phyloP scores from a whole-genome alignment of 108 stramenopile species.

The Stephanodiscus triporus region DNA sequence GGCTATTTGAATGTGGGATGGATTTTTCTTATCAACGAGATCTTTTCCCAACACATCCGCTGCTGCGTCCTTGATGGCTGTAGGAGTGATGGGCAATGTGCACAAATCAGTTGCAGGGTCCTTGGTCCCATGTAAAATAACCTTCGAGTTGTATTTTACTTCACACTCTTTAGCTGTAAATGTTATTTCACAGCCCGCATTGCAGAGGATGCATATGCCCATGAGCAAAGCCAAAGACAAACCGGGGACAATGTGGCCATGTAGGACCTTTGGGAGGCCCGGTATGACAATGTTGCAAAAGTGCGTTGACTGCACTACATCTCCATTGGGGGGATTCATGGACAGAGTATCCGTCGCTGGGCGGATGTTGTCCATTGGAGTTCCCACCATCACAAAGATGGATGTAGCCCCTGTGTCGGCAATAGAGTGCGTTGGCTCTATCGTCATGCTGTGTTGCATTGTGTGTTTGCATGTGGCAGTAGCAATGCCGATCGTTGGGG shows the following conservation, averaged over 20 bases:
- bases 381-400: slow-evolving; percentile 9
- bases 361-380: background rate
- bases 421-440: background rate
- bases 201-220: slow-evolving; percentile 1
- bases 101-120: slow-evolving; percentile 20
- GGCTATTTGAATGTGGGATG: too few species aligned
- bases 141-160: slow-evolving; percentile 8
- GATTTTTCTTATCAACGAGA: too few species aligned
- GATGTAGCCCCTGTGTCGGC: slow-evolving; percentile 26
- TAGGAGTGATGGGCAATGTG: slow-evolving; percentile 12
- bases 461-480: too few species aligned
- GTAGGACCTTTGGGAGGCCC: background rate
- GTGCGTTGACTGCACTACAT: slow-evolving; percentile 25
- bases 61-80: background rate
- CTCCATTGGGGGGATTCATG: slow-evolving; percentile 27
- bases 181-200: slow-evolving; percentile 19
- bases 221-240: background rate
- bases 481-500: too few species aligned
- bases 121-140: slow-evolving; percentile 9
- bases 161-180: slow-evolving; percentile 16
- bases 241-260: background rate
- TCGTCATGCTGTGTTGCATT: too few species aligned
- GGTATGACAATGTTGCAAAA: slow-evolving; percentile 22
- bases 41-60: too few species aligned
- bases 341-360: background rate